A percentile compares a stretch with the other conserved stretches of the same genome.
phyloP scores from a whole-genome alignment of 192 early-diverging fungal species.

The Podila horticola region DNA sequence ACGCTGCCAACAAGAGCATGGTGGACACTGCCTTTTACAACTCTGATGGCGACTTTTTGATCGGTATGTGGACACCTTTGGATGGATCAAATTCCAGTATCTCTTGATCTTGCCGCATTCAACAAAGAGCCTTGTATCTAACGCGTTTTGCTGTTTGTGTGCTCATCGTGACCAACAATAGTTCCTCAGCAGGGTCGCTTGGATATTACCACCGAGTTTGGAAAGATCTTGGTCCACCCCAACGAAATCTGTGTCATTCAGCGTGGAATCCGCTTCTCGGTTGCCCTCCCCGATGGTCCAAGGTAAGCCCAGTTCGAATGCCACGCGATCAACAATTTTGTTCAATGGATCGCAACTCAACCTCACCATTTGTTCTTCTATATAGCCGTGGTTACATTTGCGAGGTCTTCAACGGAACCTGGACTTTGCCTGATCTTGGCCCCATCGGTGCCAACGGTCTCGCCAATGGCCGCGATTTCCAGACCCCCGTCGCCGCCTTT shows the following conservation, averaged over 20 bases:
- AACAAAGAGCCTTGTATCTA: not conserved
- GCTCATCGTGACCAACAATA: constrained; percentile 14
- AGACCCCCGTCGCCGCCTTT: constrained; percentile 86
- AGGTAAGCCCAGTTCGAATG: constrained; percentile 42
- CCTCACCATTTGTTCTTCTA: not conserved
- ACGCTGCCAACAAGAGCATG: constrained; percentile 84
- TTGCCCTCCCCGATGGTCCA: constrained; percentile 81
- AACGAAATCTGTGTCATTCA: constrained; percentile 96
- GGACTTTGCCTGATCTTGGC: constrained; percentile 95
- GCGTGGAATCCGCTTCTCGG: constrained; percentile 88
- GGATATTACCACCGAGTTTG: constrained; percentile 92
- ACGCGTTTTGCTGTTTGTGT: not conserved
- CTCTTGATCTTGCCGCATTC: not conserved
- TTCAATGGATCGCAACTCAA: not conserved
- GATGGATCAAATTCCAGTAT: not conserved
- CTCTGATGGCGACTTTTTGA: constrained; percentile 93
- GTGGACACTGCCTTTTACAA: constrained; percentile 81
- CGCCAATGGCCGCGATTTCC: constrained; percentile 94
- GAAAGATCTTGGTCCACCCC: constrained; percentile 81
- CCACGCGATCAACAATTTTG: not conserved
- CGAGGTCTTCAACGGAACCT: constrained; percentile 90
- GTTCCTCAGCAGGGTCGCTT: constrained; percentile 94
- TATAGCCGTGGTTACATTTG: constrained; percentile 87
- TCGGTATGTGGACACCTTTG: constrained; percentile 62
- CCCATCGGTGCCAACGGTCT: constrained; percentile 96